Conservation (phyloP, 2,329 filamentous ascomycete genomes). For the Keithomyces neogunnii region DNA sequence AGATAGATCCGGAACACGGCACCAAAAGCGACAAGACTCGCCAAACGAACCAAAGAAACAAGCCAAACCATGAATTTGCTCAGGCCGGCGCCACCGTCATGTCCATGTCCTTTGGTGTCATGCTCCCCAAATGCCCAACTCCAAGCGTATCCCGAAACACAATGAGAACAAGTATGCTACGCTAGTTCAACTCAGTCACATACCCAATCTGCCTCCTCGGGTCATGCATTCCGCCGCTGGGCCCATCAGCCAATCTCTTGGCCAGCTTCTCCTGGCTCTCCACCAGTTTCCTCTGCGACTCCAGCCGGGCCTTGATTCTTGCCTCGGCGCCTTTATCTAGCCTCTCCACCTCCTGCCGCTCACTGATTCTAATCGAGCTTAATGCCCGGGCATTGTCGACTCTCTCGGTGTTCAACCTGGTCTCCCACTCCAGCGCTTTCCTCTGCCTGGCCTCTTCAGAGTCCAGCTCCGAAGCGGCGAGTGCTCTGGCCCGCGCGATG, state of each 20-base stretch:
- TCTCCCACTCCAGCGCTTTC: constrained; percentile 41
- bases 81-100: too few relatives aligned
- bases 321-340: constrained; percentile 38
- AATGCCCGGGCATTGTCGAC: constrained; percentile 41
- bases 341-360: constrained; percentile 42
- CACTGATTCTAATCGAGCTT: constrained; percentile 38
- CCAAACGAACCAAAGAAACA: too few relatives aligned
- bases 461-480: constrained; percentile 39
- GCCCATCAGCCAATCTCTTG: constrained; percentile 34
- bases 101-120: not conserved
- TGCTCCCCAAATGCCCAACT: not conserved
- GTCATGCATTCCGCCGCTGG: constrained; percentile 13
- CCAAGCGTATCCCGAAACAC: not conserved
- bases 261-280: constrained; percentile 35
- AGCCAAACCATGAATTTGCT: too few relatives aligned
- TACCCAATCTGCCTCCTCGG: constrained; percentile 46
- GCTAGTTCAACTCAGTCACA: constrained; percentile 40
- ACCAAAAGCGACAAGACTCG: too few relatives aligned
- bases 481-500: constrained; percentile 31
- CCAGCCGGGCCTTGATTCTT: constrained; percentile 35
- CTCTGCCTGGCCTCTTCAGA: constrained; percentile 34
- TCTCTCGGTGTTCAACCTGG: constrained; percentile 33
- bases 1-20: too few relatives aligned
- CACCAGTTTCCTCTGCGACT: constrained; percentile 44
- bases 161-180: not conserved